These are phyloP conservation scores for Kalmusia sp. DNA, from an alignment of 2,329 filamentous ascomycete genomes.

Conservation along the genomic window DNA sequence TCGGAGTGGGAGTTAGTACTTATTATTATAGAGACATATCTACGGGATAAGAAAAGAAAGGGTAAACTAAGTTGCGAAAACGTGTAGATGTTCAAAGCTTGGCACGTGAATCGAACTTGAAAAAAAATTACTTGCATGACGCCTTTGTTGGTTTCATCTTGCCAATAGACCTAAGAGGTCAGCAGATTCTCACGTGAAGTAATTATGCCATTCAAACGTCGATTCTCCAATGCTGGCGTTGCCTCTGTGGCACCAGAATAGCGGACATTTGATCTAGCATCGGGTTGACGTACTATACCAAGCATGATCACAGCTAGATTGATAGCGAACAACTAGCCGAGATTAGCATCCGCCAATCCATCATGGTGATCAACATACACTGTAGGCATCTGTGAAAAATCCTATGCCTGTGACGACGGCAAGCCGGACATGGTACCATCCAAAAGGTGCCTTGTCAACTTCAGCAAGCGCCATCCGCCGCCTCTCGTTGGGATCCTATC, in stretches of 20 bases:
- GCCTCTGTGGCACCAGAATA: not conserved
- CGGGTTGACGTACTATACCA: constrained; percentile 67
- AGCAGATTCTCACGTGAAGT: not conserved
- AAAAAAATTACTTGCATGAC: no score
- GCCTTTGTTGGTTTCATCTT: constrained; percentile 50
- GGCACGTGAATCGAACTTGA: no score
- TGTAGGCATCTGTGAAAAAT: constrained; percentile 87
- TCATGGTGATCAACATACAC: constrained; percentile 18
- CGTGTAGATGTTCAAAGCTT: no score
- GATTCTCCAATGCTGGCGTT: no score
- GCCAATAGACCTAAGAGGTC: constrained; percentile 61
- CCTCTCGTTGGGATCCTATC: constrained; percentile 41
- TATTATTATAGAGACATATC: no score
- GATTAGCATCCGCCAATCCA: constrained; percentile 2
- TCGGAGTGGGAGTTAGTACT: no score
- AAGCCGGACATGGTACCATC: constrained; percentile 76
- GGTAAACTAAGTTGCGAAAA: no score
- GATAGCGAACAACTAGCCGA: constrained; percentile 64
- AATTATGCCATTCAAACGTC: not conserved
- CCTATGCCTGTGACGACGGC: constrained; percentile 81
- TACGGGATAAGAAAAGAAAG: no score
- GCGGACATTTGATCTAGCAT: not conserved
- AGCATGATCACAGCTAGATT: constrained; percentile 65
- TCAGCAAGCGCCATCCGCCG: constrained; percentile 45
- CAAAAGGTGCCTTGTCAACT: constrained; percentile 45